These are phyloP conservation scores for Pseudohalonectria lignicola DNA, from an alignment of 2,329 filamentous ascomycete genomes.

Conservation along the genomic window DNA sequence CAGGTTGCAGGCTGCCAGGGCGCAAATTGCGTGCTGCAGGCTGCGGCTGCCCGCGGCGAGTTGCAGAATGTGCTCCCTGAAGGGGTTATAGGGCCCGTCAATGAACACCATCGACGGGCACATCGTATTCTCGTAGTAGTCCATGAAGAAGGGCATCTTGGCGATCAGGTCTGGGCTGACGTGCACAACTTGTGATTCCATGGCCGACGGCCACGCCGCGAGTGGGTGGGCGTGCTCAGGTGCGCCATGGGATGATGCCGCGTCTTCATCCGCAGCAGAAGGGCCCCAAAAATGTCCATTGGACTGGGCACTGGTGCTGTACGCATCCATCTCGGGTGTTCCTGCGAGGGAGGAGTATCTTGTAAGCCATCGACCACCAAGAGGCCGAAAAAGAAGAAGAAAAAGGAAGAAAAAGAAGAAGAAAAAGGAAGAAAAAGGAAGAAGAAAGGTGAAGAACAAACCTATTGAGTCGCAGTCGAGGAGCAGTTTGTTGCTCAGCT, in stretches of 20 bases:
- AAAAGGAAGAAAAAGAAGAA: too few species aligned
- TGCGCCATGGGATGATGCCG: conserved; percentile 12
- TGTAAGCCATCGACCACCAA: too few species aligned
- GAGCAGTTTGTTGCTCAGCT: conserved; percentile 40
- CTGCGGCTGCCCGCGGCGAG: conserved; percentile 69
- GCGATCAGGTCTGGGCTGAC: conserved; percentile 55
- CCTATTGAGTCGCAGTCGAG: conserved; percentile 45
- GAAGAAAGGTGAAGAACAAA: conserved; percentile 30
- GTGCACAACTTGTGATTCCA: conserved; percentile 35
- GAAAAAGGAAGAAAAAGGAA: too few species aligned
- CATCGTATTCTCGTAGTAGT: conserved; percentile 89
- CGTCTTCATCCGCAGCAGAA: conserved; percentile 32
- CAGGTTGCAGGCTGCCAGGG: conserved; percentile 78
- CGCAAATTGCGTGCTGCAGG: conserved; percentile 86
- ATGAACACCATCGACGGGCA: conserved; percentile 87
- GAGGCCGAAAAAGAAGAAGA: too few species aligned
- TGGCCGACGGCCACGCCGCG: conserved; percentile 29
- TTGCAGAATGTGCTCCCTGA: conserved; percentile 69
- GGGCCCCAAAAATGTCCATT: conserved; percentile 35
- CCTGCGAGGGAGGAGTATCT: too few species aligned
- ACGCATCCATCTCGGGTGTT: conserved; percentile 41
- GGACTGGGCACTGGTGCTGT: conserved; percentile 38
- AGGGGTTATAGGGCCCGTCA: conserved; percentile 77
- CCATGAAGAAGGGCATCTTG: conserved; percentile 79
- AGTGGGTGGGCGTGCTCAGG: conserved; percentile 25